A percentile compares a stretch with the other conserved stretches of the same genome.
phyloP scores from a whole-genome alignment of 768 basidiomycete species.

The Kondoa malvinella region DNA sequence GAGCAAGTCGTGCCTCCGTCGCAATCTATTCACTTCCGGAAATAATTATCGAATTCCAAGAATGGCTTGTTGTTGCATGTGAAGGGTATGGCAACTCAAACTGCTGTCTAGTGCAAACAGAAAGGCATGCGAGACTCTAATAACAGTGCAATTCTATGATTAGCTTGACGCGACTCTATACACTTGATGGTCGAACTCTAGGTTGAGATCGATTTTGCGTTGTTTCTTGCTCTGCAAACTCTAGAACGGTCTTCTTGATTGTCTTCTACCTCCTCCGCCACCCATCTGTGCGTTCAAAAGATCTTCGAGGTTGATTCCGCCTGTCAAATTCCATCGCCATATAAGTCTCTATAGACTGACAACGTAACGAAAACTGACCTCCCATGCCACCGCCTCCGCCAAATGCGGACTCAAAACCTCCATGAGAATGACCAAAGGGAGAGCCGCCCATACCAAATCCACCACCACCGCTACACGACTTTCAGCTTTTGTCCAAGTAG shows the following conservation, averaged over 20 bases:
- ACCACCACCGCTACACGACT: slow-evolving; percentile 11
- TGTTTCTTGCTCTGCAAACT: too few species aligned
- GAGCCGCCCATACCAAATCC: slow-evolving; percentile 18
- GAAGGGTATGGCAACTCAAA: too few species aligned
- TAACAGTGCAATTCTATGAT: too few species aligned
- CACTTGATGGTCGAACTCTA: too few species aligned
- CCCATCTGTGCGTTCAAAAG: slow-evolving; percentile 14
- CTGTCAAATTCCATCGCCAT: slow-evolving; percentile 7
- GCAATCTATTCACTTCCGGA: not conserved
- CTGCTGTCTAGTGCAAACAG: too few species aligned
- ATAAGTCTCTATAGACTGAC: not conserved
- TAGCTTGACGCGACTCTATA: too few species aligned
- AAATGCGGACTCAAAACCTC: not conserved
- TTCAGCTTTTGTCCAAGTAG: not conserved
- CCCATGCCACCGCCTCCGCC: not conserved
- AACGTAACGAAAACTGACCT: too few species aligned
- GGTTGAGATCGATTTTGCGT: too few species aligned
- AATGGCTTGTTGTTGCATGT: too few species aligned
- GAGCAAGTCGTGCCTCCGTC: not conserved
- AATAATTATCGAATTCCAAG: not conserved
- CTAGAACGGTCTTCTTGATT: not conserved
- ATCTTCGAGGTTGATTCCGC: slow-evolving; percentile 21
- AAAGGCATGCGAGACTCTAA: too few species aligned
- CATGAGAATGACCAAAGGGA: not conserved
- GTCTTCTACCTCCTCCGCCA: not conserved